Conservation (phyloP, 495 filamentous ascomycete genomes). For the Neurospora sp. region DNA sequence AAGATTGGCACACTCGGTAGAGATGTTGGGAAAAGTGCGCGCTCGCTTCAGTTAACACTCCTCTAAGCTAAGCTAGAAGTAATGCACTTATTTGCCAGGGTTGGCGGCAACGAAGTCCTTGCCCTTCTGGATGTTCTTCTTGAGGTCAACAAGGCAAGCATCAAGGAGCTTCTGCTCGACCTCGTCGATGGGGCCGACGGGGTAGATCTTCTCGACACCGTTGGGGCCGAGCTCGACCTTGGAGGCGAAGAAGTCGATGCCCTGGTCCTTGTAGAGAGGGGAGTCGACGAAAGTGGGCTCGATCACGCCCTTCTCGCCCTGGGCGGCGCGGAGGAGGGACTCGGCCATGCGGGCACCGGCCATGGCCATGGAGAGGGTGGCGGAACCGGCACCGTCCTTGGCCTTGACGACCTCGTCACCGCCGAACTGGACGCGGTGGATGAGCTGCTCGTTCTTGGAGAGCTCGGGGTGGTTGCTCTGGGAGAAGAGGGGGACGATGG, state of each 20-base stretch:
- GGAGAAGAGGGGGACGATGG: constrained; percentile 94
- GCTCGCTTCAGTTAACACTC: neutral
- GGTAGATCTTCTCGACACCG: constrained; percentile 86
- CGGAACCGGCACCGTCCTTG: constrained; percentile 96
- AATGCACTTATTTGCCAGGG: constrained; percentile 40
- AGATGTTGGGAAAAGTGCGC: neutral
- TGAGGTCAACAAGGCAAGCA: constrained; percentile 73
- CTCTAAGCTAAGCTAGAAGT: neutral
- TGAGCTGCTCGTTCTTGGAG: constrained; percentile 60
- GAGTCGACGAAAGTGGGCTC: constrained; percentile 97
- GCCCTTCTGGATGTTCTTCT: constrained; percentile 62
- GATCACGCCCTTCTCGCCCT: constrained; percentile 88
- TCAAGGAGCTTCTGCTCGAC: constrained; percentile 86
- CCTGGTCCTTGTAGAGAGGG: constrained; percentile 95
- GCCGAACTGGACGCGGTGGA: constrained; percentile 97
- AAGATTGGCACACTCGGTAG: no score
- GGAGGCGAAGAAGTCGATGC: constrained; percentile 90
- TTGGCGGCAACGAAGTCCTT: constrained; percentile 40
- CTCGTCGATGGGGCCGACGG: constrained; percentile 69
- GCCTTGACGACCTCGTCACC: constrained; percentile 99
- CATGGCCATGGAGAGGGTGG: constrained; percentile 98
- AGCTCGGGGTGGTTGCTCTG: constrained; percentile 85
- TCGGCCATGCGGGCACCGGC: constrained; percentile 97
- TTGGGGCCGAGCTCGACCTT: constrained; percentile 90
- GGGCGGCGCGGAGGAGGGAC: constrained; percentile 79